Evolutionary conservation across 148 eudicot genomes (phyloP).

Genomic region (Rheum nobile): DNA sequence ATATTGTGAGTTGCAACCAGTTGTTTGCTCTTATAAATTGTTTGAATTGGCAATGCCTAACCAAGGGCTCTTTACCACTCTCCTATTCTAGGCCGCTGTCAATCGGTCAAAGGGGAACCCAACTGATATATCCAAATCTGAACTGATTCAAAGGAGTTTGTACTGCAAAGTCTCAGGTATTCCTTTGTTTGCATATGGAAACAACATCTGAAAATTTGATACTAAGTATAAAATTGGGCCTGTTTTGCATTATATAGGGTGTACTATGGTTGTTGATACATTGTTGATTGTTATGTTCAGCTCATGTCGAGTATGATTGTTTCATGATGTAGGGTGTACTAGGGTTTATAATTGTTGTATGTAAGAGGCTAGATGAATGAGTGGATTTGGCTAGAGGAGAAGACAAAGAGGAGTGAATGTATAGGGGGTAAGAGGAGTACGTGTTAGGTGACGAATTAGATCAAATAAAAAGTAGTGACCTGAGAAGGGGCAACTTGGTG

Average conservation of each 20-base stretch:
- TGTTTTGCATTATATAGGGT: background rate
- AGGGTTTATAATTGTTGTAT: no score
- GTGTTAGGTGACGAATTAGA: no score
- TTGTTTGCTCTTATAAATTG: background rate
- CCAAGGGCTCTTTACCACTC: background rate
- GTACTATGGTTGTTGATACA: no score
- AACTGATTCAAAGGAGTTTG: constrained; percentile 74
- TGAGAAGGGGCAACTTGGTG: no score
- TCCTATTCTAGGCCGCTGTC: constrained; percentile 57
- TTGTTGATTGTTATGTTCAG: no score
- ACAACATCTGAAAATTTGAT: background rate
- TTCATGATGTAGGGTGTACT: no score
- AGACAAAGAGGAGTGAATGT: no score
- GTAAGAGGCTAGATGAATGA: no score
- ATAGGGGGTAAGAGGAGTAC: no score
- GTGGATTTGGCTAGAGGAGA: no score
- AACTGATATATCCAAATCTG: constrained; percentile 70
- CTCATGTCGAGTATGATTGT: no score
- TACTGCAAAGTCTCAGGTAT: constrained; percentile 92
- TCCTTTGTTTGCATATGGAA: background rate
- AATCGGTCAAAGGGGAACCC: constrained; percentile 90
- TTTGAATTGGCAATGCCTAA: background rate
- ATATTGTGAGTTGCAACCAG: background rate
- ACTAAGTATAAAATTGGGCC: background rate
- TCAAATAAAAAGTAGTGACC: no score